Conservation (phyloP, 495 filamentous ascomycete species). For the Gamarada debralockiae region DNA sequence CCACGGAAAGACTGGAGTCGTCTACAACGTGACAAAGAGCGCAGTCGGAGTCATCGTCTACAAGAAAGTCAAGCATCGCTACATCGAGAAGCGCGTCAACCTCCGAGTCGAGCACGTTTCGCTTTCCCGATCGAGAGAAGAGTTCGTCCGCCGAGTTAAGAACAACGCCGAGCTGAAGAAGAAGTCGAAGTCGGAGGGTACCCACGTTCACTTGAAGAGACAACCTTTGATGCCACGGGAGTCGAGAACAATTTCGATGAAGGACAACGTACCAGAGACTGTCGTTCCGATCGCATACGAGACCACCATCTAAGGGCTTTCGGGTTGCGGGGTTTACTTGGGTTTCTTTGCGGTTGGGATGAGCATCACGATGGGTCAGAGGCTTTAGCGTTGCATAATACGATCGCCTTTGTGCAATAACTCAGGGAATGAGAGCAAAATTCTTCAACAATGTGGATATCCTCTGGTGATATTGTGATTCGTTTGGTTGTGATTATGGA, state of each 20-base stretch:
- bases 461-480: not conserved
- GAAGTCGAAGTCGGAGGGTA: conserved; percentile 85
- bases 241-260: conserved; percentile 68
- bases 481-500: not conserved
- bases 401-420: conserved; percentile 24
- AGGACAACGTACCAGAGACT: conserved; percentile 82
- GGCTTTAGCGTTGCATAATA: conserved; percentile 26
- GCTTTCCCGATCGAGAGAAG: conserved; percentile 88
- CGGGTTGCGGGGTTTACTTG: conserved; percentile 26
- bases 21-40: conserved; percentile 98
- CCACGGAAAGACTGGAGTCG: conserved; percentile 96
- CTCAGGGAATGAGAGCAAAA: conserved; percentile 27
- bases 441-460: conserved; percentile 12
- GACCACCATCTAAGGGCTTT: conserved; percentile 81
- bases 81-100: conserved; percentile 99
- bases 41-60: conserved; percentile 97
- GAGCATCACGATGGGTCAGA: conserved; percentile 10
- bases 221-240: conserved; percentile 77
- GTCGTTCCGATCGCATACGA: conserved; percentile 91
- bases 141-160: conserved; percentile 96
- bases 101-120: conserved; percentile 96
- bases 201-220: conserved; percentile 86
- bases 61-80: conserved; percentile 96
- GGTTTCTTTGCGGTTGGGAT: conserved; percentile 27
- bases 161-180: conserved; percentile 86